Base-by-base conservation (phyloP, 2,329 filamentous ascomycete species). In the Zalaria sp. region DNA sequence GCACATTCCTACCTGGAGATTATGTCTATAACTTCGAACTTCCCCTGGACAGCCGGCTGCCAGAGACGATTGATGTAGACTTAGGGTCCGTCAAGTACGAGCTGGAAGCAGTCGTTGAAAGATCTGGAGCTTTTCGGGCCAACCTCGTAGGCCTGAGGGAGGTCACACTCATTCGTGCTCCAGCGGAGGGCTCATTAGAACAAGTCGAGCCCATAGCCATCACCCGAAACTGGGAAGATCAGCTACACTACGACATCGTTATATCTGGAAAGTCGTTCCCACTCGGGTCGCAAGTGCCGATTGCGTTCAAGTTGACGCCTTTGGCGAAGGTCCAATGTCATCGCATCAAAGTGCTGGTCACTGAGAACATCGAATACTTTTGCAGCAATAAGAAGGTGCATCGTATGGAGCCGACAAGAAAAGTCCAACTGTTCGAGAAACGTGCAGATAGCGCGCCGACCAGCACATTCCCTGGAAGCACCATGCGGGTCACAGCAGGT, bases 191-290 rank as follows among this genome's bases (percentile, higher is more conserved):
- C 37, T 94, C 87, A 0, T 68, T 94, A 25, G 88, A 95, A 60
- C 86, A 86, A 60, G 81, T 87, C 26, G 88, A 95, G 57, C 88
- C 88, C 3, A 94, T 95, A 53, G 89, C 87, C 7, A 94, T 95
- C 54, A 89, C 83, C 49, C 73, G 88, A 18, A 87, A 85, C 47
- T 95, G 88, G 88, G 88, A 95, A 57, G 87, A 95, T 51, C 88
- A 94, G 55, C 68, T 95, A 28, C 86, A 93, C 55, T 95, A 95
- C 63, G 88, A 95, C 54, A 94, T 95, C 51, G 81, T 94, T 57
- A 93, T 95, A 42, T 94, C 87, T 1, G 88, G 88, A 42, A 94
- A 94, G 69, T 93, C 87, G 1, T 95, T 95, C 46, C 85, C 88
- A 0, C 74, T 95, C 18, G 88, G 88, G 10, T 75, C 82, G 34